phyloP scores from a whole-genome alignment of 768 basidiomycete species.

The Naganishia antarctica region DNA sequence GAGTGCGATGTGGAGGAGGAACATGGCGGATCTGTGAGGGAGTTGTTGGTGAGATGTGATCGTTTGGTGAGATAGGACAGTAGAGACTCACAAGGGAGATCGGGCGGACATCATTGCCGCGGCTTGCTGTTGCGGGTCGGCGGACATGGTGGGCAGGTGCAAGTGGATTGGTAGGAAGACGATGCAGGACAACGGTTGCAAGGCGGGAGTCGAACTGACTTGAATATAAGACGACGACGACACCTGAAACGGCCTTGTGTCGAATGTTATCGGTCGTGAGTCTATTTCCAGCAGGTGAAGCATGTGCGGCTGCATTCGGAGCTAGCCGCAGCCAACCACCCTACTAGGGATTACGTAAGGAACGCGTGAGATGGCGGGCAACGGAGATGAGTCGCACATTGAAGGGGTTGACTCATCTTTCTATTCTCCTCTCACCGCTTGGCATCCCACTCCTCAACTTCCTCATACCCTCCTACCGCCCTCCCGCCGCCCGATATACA shows the following conservation, averaged over 20 bases:
- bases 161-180: too few relatives aligned
- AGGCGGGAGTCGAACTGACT: too few relatives aligned
- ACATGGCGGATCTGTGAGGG: constrained; percentile 59
- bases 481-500: too few relatives aligned
- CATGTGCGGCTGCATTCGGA: too few relatives aligned
- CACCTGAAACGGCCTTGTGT: too few relatives aligned
- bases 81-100: background rate
- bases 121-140: background rate
- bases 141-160: background rate
- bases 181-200: too few relatives aligned
- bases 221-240: too few relatives aligned
- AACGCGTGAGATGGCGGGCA: constrained; percentile 13
- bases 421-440: constrained; percentile 4
- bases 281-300: too few relatives aligned
- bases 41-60: background rate
- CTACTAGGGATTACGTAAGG: background rate
- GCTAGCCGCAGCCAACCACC: too few relatives aligned
- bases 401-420: constrained; percentile 13
- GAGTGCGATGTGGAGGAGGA: constrained; percentile 72
- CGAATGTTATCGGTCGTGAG: too few relatives aligned
- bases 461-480: too few relatives aligned
- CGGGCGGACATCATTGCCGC: background rate
- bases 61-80: background rate
- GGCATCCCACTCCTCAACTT: background rate
- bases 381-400: constrained; percentile 17